These are phyloP conservation scores for Hypholoma sublateritium DNA, from an alignment of 768 basidiomycete genomes.

Conservation along the genomic window DNA sequence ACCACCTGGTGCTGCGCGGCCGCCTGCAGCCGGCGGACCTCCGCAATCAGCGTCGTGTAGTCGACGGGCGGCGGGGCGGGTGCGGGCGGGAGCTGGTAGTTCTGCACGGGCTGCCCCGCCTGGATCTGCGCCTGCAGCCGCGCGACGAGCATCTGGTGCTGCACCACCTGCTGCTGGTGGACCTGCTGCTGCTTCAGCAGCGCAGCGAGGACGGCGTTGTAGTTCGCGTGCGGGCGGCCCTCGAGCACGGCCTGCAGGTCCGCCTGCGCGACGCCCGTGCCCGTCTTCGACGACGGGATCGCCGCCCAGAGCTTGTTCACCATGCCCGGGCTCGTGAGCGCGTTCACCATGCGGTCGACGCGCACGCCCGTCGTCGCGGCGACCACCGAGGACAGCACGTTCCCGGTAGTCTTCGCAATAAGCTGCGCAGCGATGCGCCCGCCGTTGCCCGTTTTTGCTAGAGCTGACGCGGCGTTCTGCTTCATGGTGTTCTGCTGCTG, in stretches of 20 bases:
- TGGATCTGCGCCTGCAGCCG: slow-evolving; percentile 11
- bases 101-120: slow-evolving; percentile 12
- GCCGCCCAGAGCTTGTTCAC: not conserved
- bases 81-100: slow-evolving; percentile 7
- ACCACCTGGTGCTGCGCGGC: not conserved
- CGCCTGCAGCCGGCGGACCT: slow-evolving; percentile 18
- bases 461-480: not conserved
- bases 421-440: not conserved
- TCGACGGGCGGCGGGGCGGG: slow-evolving; percentile 16
- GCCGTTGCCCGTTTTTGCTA: not conserved
- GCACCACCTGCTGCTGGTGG: slow-evolving; percentile 16
- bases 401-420: not conserved
- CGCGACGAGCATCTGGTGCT: not conserved
- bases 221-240: slow-evolving; percentile 31
- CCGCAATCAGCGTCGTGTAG: slow-evolving; percentile 21
- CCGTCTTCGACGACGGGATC: slow-evolving; percentile 7
- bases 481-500: not conserved
- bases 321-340: slow-evolving; percentile 1
- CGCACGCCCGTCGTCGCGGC: not conserved
- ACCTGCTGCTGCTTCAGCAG: slow-evolving; percentile 28
- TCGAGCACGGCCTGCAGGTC: slow-evolving; percentile 32
- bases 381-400: not conserved
- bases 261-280: slow-evolving; percentile 16
- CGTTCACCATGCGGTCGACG: slow-evolving; percentile 15
- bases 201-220: slow-evolving; percentile 30